phyloP scores from a whole-genome alignment of 306 rosid genomes.

The Pyrus pyrifolia region DNA sequence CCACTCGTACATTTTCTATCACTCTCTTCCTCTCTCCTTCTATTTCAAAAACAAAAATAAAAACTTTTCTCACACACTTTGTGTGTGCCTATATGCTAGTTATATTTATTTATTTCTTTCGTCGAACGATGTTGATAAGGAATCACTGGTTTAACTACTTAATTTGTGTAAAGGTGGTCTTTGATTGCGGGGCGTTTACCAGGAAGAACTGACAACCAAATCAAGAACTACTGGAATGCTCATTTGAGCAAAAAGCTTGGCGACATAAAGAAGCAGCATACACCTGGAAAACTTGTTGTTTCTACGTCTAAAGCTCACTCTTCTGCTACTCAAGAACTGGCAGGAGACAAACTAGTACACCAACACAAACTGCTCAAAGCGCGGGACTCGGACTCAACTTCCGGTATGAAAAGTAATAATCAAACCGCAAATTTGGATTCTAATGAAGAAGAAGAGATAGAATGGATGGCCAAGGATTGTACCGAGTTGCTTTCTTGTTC shows the following conservation, averaged over 20 bases:
- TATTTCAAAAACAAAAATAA: too few relatives aligned
- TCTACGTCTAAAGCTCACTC: background rate
- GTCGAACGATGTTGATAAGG: background rate
- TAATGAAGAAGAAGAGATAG: background rate
- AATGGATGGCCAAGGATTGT: background rate
- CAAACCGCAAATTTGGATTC: background rate
- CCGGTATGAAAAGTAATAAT: background rate
- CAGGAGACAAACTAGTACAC: too few relatives aligned
- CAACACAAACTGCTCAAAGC: too few relatives aligned
- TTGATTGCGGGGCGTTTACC: slow-evolving; percentile 31
- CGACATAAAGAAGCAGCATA: background rate
- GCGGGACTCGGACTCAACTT: background rate
- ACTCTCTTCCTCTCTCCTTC: too few relatives aligned
- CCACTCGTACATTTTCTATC: too few relatives aligned
- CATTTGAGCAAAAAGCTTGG: slow-evolving; percentile 25
- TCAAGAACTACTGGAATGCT: slow-evolving; percentile 31
- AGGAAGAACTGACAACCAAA: slow-evolving; percentile 33
- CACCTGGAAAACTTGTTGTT: background rate
- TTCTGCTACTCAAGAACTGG: too few relatives aligned
- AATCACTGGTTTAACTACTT: background rate
- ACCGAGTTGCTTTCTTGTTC: background rate
- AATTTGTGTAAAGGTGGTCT: slow-evolving; percentile 23
- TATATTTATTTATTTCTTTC: background rate
- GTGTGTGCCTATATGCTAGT: too few relatives aligned
- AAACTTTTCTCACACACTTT: too few relatives aligned